These are phyloP conservation scores for Acanthamoeba royreba DNA, from an alignment of 208 protist genomes.

Conservation along the genomic window DNA sequence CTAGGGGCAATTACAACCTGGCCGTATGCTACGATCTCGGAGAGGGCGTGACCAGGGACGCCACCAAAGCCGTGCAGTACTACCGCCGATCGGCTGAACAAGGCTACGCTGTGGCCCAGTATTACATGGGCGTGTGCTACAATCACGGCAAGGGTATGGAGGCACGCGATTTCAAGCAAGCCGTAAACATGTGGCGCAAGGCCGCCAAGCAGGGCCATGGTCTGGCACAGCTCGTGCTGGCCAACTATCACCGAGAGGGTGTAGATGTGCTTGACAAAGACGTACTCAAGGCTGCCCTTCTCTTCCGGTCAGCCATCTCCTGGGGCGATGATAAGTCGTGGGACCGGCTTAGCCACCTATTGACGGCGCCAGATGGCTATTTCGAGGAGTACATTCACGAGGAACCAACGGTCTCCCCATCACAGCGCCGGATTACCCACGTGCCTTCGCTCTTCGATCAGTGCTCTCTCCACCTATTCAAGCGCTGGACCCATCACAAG, in stretches of 20 bases:
- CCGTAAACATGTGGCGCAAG: neutral
- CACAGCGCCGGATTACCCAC: neutral
- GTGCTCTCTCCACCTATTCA: neutral
- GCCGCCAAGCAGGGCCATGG: constrained; percentile 53
- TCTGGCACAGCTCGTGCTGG: constrained; percentile 38
- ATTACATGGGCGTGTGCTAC: constrained; percentile 51
- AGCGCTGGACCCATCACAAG: neutral
- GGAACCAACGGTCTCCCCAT: neutral
- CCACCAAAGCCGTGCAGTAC: constrained; percentile 12
- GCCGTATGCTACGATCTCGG: constrained; percentile 59
- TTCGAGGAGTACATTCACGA: neutral
- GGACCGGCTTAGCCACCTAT: neutral
- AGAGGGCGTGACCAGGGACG: constrained; percentile 16
- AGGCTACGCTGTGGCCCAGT: constrained; percentile 60
- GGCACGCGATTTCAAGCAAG: neutral
- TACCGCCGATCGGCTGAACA: constrained; percentile 35
- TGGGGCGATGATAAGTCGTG: constrained; percentile 30
- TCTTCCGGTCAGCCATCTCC: neutral
- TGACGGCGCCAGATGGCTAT: neutral
- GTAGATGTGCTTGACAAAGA: neutral
- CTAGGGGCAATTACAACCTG: constrained; percentile 55
- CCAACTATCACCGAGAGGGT: constrained; percentile 47
- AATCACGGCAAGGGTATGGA: constrained; percentile 36
- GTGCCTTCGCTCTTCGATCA: neutral
- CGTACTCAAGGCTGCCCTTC: neutral